phyloP scores from a whole-genome alignment of 139 green algal genomes.

The Tetraselmis striata region DNA sequence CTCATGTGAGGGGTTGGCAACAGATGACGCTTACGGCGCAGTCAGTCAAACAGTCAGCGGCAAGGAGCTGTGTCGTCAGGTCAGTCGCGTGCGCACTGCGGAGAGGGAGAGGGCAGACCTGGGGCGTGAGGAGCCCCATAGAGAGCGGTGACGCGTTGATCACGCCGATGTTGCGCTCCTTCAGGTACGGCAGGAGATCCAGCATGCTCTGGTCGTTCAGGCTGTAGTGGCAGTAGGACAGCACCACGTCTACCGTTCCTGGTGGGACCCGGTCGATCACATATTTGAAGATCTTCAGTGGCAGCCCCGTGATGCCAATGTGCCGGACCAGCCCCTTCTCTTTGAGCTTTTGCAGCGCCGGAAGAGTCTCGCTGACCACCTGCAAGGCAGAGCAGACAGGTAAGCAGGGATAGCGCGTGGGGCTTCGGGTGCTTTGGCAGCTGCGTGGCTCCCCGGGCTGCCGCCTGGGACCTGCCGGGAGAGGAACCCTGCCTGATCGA shows the following conservation, averaged over 20 bases:
- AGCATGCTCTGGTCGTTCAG: constrained; percentile 63
- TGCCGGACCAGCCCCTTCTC: constrained; percentile 66
- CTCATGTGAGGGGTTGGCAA: not conserved
- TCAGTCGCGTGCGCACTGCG: too few species aligned
- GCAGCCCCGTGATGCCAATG: constrained; percentile 89
- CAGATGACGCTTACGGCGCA: too few species aligned
- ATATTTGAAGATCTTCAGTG: constrained; percentile 64
- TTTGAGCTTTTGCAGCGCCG: constrained; percentile 76
- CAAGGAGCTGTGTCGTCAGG: too few species aligned
- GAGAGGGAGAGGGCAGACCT: constrained; percentile 10
- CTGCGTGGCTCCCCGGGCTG: too few species aligned
- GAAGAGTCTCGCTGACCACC: constrained; percentile 82
- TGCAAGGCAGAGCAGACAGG: constrained; percentile 13
- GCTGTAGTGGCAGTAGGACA: constrained; percentile 92
- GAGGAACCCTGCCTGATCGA: constrained; percentile 87
- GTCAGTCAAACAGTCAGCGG: too few species aligned
- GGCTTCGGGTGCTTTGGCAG: too few species aligned
- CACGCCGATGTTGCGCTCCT: constrained; percentile 57
- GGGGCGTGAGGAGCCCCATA: constrained; percentile 87
- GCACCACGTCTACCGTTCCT: constrained; percentile 71
- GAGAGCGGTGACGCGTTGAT: constrained; percentile 78
- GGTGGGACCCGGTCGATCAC: constrained; percentile 64
- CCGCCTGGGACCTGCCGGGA: too few species aligned
- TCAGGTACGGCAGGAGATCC: constrained; percentile 43
- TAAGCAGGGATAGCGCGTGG: not conserved